Conservation (phyloP, 1,284 basidiomycete species). For the Cryptococcus hybrid region DNA sequence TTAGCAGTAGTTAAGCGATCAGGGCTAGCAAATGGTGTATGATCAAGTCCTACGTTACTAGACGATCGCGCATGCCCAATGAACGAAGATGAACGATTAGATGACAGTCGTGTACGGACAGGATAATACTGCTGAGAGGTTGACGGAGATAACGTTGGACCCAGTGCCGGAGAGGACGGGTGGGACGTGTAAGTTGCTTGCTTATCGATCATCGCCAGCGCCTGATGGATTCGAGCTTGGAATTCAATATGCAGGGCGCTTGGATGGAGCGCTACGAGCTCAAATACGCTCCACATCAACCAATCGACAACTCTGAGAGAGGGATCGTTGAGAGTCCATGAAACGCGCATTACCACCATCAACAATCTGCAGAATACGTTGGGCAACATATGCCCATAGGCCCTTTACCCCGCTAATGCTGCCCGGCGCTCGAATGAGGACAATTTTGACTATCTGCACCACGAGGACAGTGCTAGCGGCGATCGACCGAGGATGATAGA, state of each 20-base stretch:
- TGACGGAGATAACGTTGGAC: constrained; percentile 6
- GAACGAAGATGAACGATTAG: constrained; percentile 17
- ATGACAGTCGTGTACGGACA: constrained; percentile 16
- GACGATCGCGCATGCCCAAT: constrained; percentile 6
- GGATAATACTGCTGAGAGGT: constrained; percentile 10
- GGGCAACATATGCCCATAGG: constrained; percentile 36
- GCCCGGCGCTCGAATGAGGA: constrained; percentile 59
- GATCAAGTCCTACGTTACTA: not conserved
- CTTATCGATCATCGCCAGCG: constrained; percentile 12
- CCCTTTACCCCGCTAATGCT: constrained; percentile 30
- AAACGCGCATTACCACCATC: constrained; percentile 27
- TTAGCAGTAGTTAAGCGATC: not conserved
- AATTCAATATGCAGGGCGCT: constrained; percentile 65
- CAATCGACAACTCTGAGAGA: constrained; percentile 58
- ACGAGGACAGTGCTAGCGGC: constrained; percentile 51
- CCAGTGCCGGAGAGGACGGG: constrained; percentile 8
- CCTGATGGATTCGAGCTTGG: constrained; percentile 58
- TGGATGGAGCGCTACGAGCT: constrained; percentile 63
- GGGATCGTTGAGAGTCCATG: not conserved
- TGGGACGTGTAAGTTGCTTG: constrained; percentile 8
- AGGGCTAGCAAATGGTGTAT: too few relatives aligned
- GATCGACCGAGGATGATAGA: constrained; percentile 2
- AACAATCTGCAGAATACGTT: constrained; percentile 14
- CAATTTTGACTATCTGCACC: constrained; percentile 67
- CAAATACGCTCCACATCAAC: constrained; percentile 68